Base-by-base conservation (phyloP, 2,329 filamentous ascomycete species). In the Aspergillus novoparasiticus region DNA sequence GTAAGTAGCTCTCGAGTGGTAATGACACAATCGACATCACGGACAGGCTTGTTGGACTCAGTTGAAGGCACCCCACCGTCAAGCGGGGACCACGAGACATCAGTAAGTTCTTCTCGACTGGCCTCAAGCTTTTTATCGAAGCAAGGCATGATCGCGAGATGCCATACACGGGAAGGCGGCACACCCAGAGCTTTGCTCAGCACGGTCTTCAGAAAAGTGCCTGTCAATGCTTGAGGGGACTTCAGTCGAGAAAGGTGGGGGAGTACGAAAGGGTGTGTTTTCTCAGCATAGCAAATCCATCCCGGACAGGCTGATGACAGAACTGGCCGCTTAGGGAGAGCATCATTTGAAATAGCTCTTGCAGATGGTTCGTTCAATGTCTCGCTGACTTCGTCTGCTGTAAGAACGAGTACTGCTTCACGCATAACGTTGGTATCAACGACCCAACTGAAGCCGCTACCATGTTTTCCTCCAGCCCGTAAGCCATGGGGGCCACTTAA, bases 61-160 rank as follows among this genome's bases (percentile, higher is more conserved):
- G 80, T 65, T n/a, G 71, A 64, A 46, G 58, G 55, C 12, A 36
- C 54, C 12, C 58, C 34, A 6, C 26, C 30, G 78, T 82, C 63
- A 3, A 57, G 43, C 9, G 63, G 58, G 65, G 73, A 73, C 94
- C 94, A 97, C 19, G 87, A 86, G 8, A 85, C 81, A 74, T 94
- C 91, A 0, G 94, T 98, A 45, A 99, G 86, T 78, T 99, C 95
- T 76, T 93, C 90, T 59, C 95, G 89, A 70, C 93, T 96, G 8
- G 95, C 95, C 80, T 99, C 95, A 32, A 99, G 86, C 78, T 99
- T 99, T 83, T 99, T 99, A 78, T 99, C 95, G 77, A 99, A 98
- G 78, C 95, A 99, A 23, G 95, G 95, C 95, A 99, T 99, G 53
- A 99, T 85, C 14, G 94, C 93, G 59, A 98, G 79, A 78, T 98